Percentiles rank a stretch among this genome's conserved stretches.
phyloP scores from a whole-genome alignment of 768 basidiomycete species.

The Trichaptum fuscoviolaceum region DNA sequence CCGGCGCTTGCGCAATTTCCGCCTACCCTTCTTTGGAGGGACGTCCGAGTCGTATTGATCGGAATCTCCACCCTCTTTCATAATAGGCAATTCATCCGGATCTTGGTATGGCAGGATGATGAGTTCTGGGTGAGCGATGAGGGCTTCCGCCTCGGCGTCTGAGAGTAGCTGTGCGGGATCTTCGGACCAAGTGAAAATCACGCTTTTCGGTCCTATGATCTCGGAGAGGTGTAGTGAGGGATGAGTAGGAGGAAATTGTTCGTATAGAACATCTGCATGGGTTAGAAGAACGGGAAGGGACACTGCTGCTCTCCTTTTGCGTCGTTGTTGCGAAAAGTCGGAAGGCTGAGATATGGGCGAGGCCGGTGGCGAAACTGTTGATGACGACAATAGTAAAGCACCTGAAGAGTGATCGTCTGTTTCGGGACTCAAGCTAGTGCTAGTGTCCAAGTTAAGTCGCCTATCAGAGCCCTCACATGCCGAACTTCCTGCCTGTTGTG shows the following conservation, averaged over 20 bases:
- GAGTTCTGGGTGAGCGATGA: conserved; percentile 49
- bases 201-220: conserved; percentile 78
- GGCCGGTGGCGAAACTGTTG: conserved; percentile 4
- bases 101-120: conserved; percentile 48
- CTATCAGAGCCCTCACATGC: neutral
- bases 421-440: conserved; percentile 2
- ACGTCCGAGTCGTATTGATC: conserved; percentile 8
- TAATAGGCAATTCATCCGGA: conserved; percentile 24
- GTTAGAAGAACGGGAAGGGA: conserved; percentile 47
- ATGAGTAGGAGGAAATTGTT: conserved; percentile 55
- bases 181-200: conserved; percentile 69
- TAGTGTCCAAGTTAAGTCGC: neutral
- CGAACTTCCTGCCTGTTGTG: neutral
- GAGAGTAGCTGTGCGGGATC: conserved; percentile 34
- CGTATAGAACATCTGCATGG: conserved; percentile 53
- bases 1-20: conserved; percentile 22
- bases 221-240: conserved; percentile 44
- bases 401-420: neutral
- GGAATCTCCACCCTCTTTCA: conserved; percentile 18
- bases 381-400: conserved; percentile 2
- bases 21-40: conserved; percentile 20
- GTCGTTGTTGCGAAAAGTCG: conserved; percentile 10
- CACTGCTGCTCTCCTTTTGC: conserved; percentile 26
- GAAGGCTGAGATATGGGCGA: conserved; percentile 10
- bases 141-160: conserved; percentile 55